Evolutionary conservation across 176 grass and related monocot species (phyloP).

Genomic region (Luzula sylvatica): DNA sequence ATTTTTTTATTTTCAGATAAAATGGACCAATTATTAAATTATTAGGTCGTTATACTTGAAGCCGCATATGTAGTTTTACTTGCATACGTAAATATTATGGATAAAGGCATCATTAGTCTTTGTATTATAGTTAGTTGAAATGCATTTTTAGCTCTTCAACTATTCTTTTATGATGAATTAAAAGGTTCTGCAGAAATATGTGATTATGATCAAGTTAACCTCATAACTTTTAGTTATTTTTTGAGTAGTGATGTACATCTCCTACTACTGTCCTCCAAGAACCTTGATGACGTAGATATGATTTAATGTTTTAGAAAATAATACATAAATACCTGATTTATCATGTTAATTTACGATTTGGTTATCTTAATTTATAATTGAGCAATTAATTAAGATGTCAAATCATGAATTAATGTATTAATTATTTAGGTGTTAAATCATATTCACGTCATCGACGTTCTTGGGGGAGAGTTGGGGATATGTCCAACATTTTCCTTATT

Average conservation of each 20-base stretch:
- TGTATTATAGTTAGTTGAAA: not conserved
- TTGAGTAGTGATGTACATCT: no score
- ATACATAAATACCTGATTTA: not conserved
- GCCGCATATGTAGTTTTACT: constrained; percentile 1
- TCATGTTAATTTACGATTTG: no score
- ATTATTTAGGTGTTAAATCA: not conserved
- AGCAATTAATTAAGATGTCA: no score
- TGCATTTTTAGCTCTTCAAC: no score
- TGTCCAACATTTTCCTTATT: no score
- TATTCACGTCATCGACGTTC: no score
- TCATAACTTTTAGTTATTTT: not conserved
- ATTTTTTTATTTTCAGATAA: not conserved
- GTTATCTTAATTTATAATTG: not conserved
- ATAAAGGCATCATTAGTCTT: not conserved
- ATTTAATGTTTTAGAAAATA: not conserved
- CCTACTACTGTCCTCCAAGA: no score
- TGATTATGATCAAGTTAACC: no score
- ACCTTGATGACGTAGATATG: no score
- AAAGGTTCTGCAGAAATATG: no score
- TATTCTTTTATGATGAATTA: no score
- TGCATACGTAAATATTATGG: not conserved
- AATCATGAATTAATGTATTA: not conserved
- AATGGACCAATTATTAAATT: not conserved
- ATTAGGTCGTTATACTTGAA: constrained; percentile 1
- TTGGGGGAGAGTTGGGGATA: no score